Percentiles rank a stretch among this genome's conserved stretches.
Evolutionary conservation across 805 yeast genomes (phyloP).

Genomic region (Cyberlindnera suaveolens): DNA sequence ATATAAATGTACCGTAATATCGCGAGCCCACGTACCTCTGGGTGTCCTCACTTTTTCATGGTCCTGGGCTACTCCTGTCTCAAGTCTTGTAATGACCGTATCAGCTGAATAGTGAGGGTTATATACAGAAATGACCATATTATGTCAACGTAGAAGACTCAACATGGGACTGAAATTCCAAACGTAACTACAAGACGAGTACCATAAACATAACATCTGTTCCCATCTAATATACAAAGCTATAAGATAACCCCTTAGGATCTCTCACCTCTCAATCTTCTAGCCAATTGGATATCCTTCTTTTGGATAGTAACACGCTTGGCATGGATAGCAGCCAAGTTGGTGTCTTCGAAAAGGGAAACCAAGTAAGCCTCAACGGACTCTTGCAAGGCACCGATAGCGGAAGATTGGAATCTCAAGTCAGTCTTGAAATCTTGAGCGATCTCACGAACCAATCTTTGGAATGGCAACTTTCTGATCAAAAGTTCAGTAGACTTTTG

Average conservation of each 20-base stretch:
- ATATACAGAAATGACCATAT: no score
- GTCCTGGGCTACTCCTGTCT: no score
- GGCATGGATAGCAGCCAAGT: conserved; percentile 98
- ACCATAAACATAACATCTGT: conserved; percentile 1
- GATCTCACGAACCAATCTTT: conserved; percentile 92
- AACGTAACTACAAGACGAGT: background rate
- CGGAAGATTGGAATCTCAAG: conserved; percentile 94
- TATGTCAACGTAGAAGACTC: no score
- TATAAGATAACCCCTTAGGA: conserved; percentile 37
- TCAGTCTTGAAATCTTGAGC: conserved; percentile 92
- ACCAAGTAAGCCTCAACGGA: conserved; percentile 98
- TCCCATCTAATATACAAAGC: conserved; percentile 22
- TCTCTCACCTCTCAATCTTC: conserved; percentile 97
- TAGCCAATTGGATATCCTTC: conserved; percentile 96
- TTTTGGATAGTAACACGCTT: conserved; percentile 98
- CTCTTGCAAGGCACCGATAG: conserved; percentile 96
- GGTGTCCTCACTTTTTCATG: no score
- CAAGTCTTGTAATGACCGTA: no score
- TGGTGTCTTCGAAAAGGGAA: conserved; percentile 94
- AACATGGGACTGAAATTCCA: background rate
- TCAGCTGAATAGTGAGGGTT: no score
- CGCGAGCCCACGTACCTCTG: no score
- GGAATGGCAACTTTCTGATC: conserved; percentile 96
- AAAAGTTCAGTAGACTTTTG: conserved; percentile 93
- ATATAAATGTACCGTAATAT: no score